Percentiles rank a stretch among this genome's conserved stretches.
phyloP scores from a whole-genome alignment of 2,329 filamentous ascomycete genomes.

The Phaeosphaeriaceae sp. region DNA sequence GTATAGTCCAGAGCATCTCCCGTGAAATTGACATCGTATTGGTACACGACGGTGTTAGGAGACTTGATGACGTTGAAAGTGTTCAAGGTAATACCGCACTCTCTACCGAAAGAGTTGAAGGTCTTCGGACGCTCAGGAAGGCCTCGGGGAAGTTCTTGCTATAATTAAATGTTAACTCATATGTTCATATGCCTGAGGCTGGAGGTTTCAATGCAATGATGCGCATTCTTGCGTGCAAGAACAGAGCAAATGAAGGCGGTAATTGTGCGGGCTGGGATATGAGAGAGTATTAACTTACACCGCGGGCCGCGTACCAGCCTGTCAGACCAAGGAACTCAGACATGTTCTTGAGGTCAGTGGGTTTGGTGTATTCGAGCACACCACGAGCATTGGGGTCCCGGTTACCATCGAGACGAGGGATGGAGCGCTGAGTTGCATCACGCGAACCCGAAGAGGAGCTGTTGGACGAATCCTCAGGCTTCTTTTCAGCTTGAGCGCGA shows the following conservation, averaged over 20 bases:
- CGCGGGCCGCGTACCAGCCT: slow-evolving; percentile 46
- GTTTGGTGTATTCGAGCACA: slow-evolving; percentile 32
- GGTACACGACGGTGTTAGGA: slow-evolving; percentile 69
- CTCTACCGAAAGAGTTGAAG: slow-evolving; percentile 49
- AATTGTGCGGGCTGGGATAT: slow-evolving; percentile 2
- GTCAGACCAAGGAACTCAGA: slow-evolving; percentile 43
- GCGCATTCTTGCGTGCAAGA: neutral
- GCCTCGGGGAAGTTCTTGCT: slow-evolving; percentile 31
- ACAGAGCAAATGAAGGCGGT: slow-evolving; percentile 1
- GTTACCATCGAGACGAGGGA: slow-evolving; percentile 45
- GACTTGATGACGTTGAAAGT: slow-evolving; percentile 72
- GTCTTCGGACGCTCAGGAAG: slow-evolving; percentile 46
- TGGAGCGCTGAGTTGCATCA: slow-evolving; percentile 34
- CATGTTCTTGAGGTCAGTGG: slow-evolving; percentile 43
- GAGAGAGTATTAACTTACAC: slow-evolving; percentile 42
- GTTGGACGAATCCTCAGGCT: slow-evolving; percentile 31
- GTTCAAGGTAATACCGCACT: slow-evolving; percentile 65
- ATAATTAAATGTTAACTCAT: slow-evolving; percentile 23
- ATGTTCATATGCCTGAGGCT: slow-evolving; percentile 27
- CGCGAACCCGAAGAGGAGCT: slow-evolving; percentile 35
- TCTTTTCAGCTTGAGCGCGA: slow-evolving; percentile 38
- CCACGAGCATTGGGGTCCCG: slow-evolving; percentile 30
- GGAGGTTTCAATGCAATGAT: slow-evolving; percentile 14
- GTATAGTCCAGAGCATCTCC: slow-evolving; percentile 62
- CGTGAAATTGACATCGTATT: slow-evolving; percentile 77